Conservation (phyloP, 2,329 filamentous ascomycete species). For the Stenocarpella maydis region DNA sequence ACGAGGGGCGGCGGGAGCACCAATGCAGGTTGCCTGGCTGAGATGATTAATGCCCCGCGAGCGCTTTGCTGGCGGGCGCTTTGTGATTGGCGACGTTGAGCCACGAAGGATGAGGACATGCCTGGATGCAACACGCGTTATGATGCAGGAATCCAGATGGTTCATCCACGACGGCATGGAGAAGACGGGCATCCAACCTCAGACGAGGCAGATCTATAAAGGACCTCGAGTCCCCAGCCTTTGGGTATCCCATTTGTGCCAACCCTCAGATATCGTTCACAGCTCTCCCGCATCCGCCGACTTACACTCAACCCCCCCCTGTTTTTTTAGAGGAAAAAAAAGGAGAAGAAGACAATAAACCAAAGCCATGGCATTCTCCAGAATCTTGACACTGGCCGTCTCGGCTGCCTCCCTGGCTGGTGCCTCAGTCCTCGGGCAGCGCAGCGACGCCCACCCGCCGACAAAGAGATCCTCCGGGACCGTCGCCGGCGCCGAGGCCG, state of each 20-base stretch:
- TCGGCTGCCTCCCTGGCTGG: background rate
- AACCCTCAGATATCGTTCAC: background rate
- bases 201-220: too few species aligned
- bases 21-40: background rate
- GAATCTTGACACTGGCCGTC: background rate
- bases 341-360: too few species aligned
- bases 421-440: conserved; percentile 11
- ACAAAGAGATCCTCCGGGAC: conserved; percentile 18
- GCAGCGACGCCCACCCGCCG: background rate
- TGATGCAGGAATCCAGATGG: background rate
- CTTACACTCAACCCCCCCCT: too few species aligned
- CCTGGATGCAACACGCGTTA: background rate
- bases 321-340: too few species aligned
- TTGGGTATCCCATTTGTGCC: background rate
- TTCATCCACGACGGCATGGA: background rate
- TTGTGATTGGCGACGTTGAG: background rate
- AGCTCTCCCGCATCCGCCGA: background rate
- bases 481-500: conserved; percentile 13
- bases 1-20: background rate
- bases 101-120: background rate
- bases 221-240: background rate
- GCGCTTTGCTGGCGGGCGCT: background rate
- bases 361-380: conserved; percentile 1
- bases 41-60: background rate
- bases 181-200: background rate